Conservation (phyloP, 257 asterid species). For the Solanum medicagineum region DNA sequence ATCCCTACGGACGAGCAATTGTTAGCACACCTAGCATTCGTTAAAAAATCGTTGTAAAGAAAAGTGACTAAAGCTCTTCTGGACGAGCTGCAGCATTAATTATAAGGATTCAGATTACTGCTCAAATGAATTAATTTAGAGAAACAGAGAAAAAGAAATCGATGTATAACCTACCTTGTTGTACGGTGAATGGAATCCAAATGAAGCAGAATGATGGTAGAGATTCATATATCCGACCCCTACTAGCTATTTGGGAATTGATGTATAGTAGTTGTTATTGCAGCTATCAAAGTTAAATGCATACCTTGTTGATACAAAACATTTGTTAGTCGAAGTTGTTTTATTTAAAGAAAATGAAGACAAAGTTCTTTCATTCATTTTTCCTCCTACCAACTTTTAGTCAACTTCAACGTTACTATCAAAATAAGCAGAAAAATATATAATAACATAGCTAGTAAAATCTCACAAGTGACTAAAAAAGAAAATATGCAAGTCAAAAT, state of each 20-base stretch:
- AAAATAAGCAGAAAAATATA: neutral
- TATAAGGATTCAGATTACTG: neutral
- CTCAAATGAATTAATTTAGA: neutral
- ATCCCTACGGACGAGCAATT: neutral
- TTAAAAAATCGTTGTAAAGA: constrained; percentile 61
- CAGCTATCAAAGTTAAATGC: neutral
- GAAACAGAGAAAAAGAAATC: neutral
- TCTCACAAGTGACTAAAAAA: neutral
- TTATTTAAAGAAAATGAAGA: too few relatives aligned
- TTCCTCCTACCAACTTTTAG: neutral
- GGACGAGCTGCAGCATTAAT: constrained; percentile 71
- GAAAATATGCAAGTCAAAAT: neutral
- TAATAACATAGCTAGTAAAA: too few relatives aligned
- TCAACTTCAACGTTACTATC: neutral
- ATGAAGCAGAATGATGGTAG: neutral
- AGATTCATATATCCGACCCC: neutral
- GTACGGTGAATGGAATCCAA: constrained; percentile 75
- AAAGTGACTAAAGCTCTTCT: constrained; percentile 83
- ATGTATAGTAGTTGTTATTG: neutral
- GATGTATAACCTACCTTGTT: constrained; percentile 57
- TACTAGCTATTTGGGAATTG: neutral
- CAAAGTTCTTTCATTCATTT: too few relatives aligned
- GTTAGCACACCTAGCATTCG: constrained; percentile 49
- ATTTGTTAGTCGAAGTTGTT: too few relatives aligned
- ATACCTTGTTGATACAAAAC: constrained; percentile 87